A percentile compares a stretch with the other conserved stretches of the same genome.
Conservation (phyloP, 2,329 filamentous ascomycete species). For the Zymoseptoria brevis region DNA sequence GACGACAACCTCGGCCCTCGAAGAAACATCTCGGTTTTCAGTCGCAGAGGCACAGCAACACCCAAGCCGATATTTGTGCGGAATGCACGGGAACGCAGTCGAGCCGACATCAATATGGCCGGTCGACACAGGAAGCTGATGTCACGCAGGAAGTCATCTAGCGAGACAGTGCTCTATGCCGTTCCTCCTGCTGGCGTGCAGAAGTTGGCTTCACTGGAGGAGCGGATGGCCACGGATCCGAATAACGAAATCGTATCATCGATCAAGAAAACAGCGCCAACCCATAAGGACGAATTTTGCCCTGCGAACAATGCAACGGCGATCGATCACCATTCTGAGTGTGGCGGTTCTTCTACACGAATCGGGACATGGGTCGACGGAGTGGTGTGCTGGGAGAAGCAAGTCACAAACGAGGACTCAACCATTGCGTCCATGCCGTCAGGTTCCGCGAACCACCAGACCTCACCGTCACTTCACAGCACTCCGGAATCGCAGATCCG, state of each 20-base stretch:
- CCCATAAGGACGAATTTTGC: slow-evolving; percentile 13
- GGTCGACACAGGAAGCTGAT: slow-evolving; percentile 21
- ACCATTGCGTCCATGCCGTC: not conserved
- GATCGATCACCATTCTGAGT: slow-evolving; percentile 3
- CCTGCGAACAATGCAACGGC: slow-evolving; percentile 15
- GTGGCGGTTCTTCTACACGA: slow-evolving; percentile 9
- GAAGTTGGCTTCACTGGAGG: slow-evolving; percentile 28
- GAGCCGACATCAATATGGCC: slow-evolving; percentile 14
- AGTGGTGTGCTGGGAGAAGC: slow-evolving; percentile 34
- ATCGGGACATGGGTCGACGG: slow-evolving; percentile 41
- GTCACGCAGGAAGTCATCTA: not conserved
- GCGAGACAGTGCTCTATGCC: slow-evolving; percentile 26
- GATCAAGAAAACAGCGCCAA: slow-evolving; percentile 21
- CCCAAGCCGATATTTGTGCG: slow-evolving; percentile 17
- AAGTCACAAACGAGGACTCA: not conserved
- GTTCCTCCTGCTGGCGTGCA: slow-evolving; percentile 23
- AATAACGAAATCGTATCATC: slow-evolving; percentile 34
- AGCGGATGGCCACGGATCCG: slow-evolving; percentile 33
- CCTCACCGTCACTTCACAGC: not conserved
- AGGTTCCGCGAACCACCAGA: too few relatives aligned
- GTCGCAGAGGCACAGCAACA: slow-evolving; percentile 25
- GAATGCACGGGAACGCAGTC: slow-evolving; percentile 15
- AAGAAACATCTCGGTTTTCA: slow-evolving; percentile 32
- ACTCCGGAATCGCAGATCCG: slow-evolving; percentile 9
- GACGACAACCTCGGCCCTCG: slow-evolving; percentile 10